Percentiles rank a stretch among this genome's conserved stretches.
These are phyloP conservation scores for Paecilomyces formosus DNA, from an alignment of 2,329 filamentous ascomycete species.

Conservation along the genomic window DNA sequence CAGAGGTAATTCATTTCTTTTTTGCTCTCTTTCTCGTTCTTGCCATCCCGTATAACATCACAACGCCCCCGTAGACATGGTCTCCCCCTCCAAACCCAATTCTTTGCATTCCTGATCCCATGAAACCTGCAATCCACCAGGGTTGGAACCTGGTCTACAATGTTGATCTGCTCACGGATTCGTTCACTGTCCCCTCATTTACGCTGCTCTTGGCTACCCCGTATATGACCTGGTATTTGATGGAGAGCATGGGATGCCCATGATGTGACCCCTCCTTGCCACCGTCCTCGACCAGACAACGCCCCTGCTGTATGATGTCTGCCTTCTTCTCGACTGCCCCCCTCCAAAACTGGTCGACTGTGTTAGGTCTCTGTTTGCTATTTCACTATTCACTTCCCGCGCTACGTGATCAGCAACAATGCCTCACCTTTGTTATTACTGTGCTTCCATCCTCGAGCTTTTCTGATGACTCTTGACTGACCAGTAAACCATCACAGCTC, in stretches of 20 bases:
- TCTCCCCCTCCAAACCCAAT: neutral
- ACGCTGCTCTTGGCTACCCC: neutral
- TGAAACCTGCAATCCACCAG: too few species aligned
- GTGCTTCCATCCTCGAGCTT: neutral
- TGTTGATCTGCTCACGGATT: too few species aligned
- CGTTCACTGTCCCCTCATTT: neutral
- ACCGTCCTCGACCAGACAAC: neutral
- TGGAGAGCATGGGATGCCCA: neutral
- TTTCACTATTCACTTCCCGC: neutral
- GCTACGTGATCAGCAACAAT: neutral
- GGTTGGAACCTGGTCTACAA: too few species aligned
- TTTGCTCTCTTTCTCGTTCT: neutral
- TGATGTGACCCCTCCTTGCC: neutral
- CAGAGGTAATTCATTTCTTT: neutral
- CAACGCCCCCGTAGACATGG: neutral
- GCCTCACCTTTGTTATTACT: neutral
- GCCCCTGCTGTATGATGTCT: neutral
- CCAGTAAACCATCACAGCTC: neutral
- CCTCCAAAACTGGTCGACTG: neutral
- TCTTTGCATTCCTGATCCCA: too few species aligned
- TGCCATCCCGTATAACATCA: neutral
- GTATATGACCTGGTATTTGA: neutral
- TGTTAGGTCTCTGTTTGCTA: neutral
- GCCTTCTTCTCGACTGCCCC: neutral
- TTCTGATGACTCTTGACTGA: neutral